Base-by-base conservation (phyloP, 495 filamentous ascomycete species). In the Penicillium samsonianum region DNA sequence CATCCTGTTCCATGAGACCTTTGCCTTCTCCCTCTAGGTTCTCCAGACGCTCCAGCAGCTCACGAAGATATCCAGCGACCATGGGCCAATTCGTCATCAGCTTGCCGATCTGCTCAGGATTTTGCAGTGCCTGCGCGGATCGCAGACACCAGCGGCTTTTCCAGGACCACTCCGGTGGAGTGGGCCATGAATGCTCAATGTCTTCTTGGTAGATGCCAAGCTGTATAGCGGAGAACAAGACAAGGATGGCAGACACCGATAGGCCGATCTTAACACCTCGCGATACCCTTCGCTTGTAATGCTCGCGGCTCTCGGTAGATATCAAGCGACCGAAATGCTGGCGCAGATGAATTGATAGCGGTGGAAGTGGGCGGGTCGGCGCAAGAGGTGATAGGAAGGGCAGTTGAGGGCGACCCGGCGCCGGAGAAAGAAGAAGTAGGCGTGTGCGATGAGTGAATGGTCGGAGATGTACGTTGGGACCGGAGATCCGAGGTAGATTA, bases 151-250 rank as follows among this genome's bases (percentile, higher is more conserved):
- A 75, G 16, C 88, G 79, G 19, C 82, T 85, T 31, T 77, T 65
- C 75, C 79, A 88, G 5, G 68, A 75, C 90, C 90, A 95, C 74
- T 92, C 90, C 37, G 78, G 75, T 2, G 90, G 90, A 0, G 87
- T 86, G 1, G 89, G 89, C 71, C 86, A 91, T 62, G 77, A 75
- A 48, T 88, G 81, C 68, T 95, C 90, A 33, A 90, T 79, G 51
- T 79, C 73, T 67, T 91, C 88, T 57, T 89, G 83, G 61, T 85
- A 77, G 28, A 89, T 54, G 25, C 82, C 85, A 46, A 83, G 75
- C 57, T 78, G 78, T 43, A 81, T 77, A 0, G 87, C 69, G 16
- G 80, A 62, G 46, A 84, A 65, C 26, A 85, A 71, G 16, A 80
- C 67, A 2, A 81, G 65, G 43, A 82, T 81, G 19, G 80, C 72